Base-by-base conservation (phyloP, 2,329 filamentous ascomycete species). In the Calonectria pauciramosa region DNA sequence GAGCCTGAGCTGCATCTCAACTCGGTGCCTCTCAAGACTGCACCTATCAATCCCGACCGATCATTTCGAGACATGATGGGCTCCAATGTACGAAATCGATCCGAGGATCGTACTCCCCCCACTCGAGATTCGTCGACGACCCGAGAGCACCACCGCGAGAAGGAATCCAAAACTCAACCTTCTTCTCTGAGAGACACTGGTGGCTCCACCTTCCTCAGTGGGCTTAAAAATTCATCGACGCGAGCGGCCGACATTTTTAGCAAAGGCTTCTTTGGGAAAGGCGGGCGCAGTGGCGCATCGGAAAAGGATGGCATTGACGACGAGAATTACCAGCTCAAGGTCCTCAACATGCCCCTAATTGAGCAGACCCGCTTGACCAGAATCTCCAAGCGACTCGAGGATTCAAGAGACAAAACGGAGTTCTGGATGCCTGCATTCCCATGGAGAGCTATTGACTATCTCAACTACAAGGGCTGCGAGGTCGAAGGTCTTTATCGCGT, bases 341-440 rank as follows among this genome's bases (percentile, higher is more conserved):
- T 98, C 54, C 95, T 99, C 83, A 98, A 97, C 81, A 88, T 94
- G 65, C 95, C 96, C 1, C 87, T 99, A 36, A 90, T 98, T 32
- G 94, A 98, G 83, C 96, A 99, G 86, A 96, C 96, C 9, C 92
- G 96, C n/a, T 89, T 93, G 77, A 98, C 96, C 0, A 91, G 96
- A 76, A 98, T 99, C 82, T 97, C 96, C 10, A 97, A 96, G 85
- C 92, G 94, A 36, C 88, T 99, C 54, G 95, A 97, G 82, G 92
- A 94, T 75, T 98, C 96, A 13, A 92, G 93, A 76, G 96, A 99
- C 82, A 98, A 98, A 88, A 99, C 96, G 0, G 96, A 98, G 82
- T 99, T 97, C 82, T 99, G 96, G 96, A 98, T 99, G 96, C 96
- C 96, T 16, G 95, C 96, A 9, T 93, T 99, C 73, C 96, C 96